A percentile compares a stretch with the other conserved stretches of the same genome.
Conservation (phyloP, 257 asterid genomes). For the Solanum pennellii region DNA sequence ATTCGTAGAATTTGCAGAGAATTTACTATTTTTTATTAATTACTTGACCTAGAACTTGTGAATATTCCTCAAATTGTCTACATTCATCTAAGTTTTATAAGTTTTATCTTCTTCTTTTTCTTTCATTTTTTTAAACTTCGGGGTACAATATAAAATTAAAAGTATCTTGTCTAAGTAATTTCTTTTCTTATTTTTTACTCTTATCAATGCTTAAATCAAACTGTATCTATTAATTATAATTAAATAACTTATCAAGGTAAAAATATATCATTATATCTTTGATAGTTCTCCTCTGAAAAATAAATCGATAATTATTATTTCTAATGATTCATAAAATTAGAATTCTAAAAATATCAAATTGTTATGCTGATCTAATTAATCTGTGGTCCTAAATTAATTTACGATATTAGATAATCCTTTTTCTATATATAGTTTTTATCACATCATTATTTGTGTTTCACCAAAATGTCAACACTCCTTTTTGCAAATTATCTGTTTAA, state of each 20-base stretch:
- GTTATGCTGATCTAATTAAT: not conserved
- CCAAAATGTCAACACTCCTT: not conserved
- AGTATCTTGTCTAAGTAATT: not conserved
- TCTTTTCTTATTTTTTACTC: not conserved
- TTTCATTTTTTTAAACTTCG: not conserved
- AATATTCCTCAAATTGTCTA: not conserved
- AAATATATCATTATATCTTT: not conserved
- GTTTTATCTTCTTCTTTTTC: not conserved
- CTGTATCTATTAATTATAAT: not conserved
- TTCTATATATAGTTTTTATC: not conserved
- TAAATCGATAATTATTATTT: too few relatives aligned
- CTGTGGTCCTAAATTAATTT: accelerated
- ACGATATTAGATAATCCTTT: too few relatives aligned
- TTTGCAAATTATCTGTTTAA: not conserved
- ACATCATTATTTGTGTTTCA: not conserved
- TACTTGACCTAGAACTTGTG: not conserved
- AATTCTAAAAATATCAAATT: too few relatives aligned
- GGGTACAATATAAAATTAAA: not conserved
- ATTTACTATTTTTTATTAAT: not conserved
- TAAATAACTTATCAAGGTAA: not conserved
- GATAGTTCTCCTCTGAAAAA: not conserved
- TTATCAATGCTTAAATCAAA: not conserved
- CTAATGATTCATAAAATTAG: not conserved
- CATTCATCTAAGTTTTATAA: not conserved
- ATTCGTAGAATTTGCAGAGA: not conserved